A percentile compares a stretch with the other conserved stretches of the same genome.
Conservation (phyloP, 2,329 filamentous ascomycete genomes). For the Chrysoporthe puriensis region DNA sequence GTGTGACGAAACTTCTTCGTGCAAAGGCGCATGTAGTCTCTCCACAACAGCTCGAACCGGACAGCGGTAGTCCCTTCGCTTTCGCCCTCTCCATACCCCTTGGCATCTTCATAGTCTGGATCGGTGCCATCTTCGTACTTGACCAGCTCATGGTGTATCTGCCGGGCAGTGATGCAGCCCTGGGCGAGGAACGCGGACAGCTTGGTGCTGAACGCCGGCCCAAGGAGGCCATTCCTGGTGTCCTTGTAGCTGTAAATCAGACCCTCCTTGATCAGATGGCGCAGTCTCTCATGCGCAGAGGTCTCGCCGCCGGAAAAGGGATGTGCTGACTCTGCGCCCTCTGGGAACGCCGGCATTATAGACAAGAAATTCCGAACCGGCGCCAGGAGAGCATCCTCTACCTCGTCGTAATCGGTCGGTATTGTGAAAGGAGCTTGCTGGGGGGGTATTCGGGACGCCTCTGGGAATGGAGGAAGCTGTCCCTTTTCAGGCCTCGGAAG, state of each 20-base stretch:
- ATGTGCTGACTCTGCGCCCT: slow-evolving; percentile 60
- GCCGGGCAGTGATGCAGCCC: slow-evolving; percentile 73
- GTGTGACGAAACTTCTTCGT: slow-evolving; percentile 68
- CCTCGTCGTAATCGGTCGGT: slow-evolving; percentile 55
- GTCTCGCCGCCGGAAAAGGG: slow-evolving; percentile 72
- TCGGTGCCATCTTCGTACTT: slow-evolving; percentile 69
- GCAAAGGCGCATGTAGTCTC: slow-evolving; percentile 81
- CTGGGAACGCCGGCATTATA: slow-evolving; percentile 56
- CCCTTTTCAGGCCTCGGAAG: slow-evolving; percentile 55
- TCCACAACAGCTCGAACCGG: slow-evolving; percentile 75
- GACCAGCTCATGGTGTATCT: slow-evolving; percentile 69
- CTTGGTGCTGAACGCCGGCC: slow-evolving; percentile 74
- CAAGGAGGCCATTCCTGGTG: slow-evolving; percentile 72
- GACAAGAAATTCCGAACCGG: slow-evolving; percentile 59
- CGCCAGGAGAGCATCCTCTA: slow-evolving; percentile 58
- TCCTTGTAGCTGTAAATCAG: slow-evolving; percentile 68
- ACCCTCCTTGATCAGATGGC: slow-evolving; percentile 63
- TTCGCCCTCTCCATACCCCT: slow-evolving; percentile 70
- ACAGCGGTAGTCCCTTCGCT: slow-evolving; percentile 72
- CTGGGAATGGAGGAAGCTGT: slow-evolving; percentile 61
- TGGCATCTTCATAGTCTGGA: slow-evolving; percentile 41
- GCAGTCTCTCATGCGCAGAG: slow-evolving; percentile 60
- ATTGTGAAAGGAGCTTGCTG: slow-evolving; percentile 68
- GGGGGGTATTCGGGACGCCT: slow-evolving; percentile 51
- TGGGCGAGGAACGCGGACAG: slow-evolving; percentile 74